A percentile compares a stretch with the other conserved stretches of the same genome.
Evolutionary conservation across 768 basidiomycete genomes (phyloP).

Genomic region (Trametes villosa): DNA sequence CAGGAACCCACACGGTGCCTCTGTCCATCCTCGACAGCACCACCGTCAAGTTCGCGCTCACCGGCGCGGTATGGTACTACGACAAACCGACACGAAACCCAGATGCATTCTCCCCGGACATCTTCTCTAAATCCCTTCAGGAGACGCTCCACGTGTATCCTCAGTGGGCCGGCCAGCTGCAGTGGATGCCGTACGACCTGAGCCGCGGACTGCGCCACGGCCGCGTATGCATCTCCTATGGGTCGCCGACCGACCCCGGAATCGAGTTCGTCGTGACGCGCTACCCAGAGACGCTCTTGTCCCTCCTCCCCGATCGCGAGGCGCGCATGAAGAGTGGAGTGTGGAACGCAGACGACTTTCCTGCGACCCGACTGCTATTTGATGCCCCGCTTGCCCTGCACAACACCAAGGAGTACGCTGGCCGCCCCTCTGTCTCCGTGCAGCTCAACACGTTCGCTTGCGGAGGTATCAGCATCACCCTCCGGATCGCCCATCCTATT

Average conservation of each 20-base stretch:
- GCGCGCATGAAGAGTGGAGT: neutral
- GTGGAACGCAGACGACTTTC: conserved; percentile 15
- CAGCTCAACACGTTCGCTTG: conserved; percentile 40
- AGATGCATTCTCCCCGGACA: neutral
- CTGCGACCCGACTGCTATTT: neutral
- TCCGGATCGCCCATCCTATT: conserved; percentile 40
- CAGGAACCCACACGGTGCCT: neutral
- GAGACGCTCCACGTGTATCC: conserved; percentile 10
- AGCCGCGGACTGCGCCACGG: conserved; percentile 1
- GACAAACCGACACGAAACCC: neutral
- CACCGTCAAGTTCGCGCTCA: conserved; percentile 5
- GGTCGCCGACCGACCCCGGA: conserved; percentile 14
- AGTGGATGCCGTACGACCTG: conserved; percentile 15
- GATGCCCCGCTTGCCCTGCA: conserved; percentile 5
- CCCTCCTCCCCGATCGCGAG: conserved; percentile 1
- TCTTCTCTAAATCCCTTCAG: conserved; percentile 1
- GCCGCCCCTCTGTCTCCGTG: conserved; percentile 39
- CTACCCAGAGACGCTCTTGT: neutral
- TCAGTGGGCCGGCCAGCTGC: conserved; percentile 18
- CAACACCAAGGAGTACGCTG: conserved; percentile 11
- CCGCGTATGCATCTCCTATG: conserved; percentile 14
- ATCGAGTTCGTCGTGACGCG: conserved; percentile 14
- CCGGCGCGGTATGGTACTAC: conserved; percentile 19
- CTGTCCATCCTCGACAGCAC: conserved; percentile 17
- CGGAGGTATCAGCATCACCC: conserved; percentile 34